Evolutionary conservation across 371 early-diverging fungal species (phyloP), one percentile per base, ranked within the genome.

Genomic region (Mortierella sp.): DNA sequence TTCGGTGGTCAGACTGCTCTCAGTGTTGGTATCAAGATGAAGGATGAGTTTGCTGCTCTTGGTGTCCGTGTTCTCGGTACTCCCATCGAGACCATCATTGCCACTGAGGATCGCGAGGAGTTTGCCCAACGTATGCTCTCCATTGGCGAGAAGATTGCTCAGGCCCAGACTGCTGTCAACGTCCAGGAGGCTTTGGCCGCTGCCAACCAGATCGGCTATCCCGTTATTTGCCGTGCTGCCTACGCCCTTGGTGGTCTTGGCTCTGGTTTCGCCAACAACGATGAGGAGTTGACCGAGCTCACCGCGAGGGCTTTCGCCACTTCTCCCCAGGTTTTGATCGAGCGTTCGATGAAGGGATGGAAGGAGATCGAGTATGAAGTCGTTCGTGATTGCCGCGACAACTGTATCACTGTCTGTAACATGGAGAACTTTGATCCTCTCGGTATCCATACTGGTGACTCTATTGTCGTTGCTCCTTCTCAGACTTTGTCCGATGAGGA

Each of bases 341-440:
- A 98, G 83, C 89, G 90, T 73, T 90, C 90, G 55, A 98, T 98
- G 98, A 97, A 97, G 85, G 98, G 98, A 14, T 98, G 98, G 98
- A 98, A 98, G 84, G 98, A 98, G 85, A 91, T 98, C 46, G 98
- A 98, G 81, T 98, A 97, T 81, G 98, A 98, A 82, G 98, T 98
- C 51, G 97, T 98, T 11, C 91, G 98, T 57, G 98, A 98, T 82
- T 87, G 89, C 67, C 83, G 84, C 23, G 93, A 97, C 85, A 98
- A 98, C 85, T 96, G 97, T 84, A 96, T 98, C 67, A 96, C 97
- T 18, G 97, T 98, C 63, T 98, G 97, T 87, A 97, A 98, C 86
- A 98, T 98, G 98, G 98, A 98, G 85, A 98, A 98, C 89, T 97
- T 98, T 85, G 98, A 98, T 83, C 98, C 98, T 26, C 88, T 98